Evolutionary conservation across 345 rosid genomes (phyloP).

Genomic region (Syzygium aromaticum): DNA sequence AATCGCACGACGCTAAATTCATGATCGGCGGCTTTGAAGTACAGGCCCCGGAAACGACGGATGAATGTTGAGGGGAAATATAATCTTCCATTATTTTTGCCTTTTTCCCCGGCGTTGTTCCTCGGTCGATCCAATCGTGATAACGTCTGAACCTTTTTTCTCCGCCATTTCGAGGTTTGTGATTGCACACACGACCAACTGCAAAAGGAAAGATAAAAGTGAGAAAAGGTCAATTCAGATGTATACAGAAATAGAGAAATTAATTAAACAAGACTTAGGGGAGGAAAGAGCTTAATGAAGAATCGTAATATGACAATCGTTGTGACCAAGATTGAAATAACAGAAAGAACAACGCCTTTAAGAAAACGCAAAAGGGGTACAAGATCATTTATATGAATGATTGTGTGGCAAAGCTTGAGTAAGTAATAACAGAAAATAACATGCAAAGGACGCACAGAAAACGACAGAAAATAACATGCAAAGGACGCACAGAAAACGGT

Average conservation of each 20-base stretch:
- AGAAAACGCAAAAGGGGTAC: neutral
- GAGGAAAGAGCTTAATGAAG: neutral
- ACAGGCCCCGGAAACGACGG: neutral
- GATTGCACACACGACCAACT: neutral
- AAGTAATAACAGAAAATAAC: neutral
- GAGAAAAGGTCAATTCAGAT: neutral
- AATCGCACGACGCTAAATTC: neutral
- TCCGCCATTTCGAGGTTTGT: neutral
- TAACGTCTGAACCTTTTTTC: neutral
- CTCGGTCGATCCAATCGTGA: accelerated
- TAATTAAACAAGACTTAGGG: neutral
- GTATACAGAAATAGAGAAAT: neutral
- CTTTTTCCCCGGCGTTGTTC: neutral
- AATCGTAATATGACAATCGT: neutral
- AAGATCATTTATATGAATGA: neutral
- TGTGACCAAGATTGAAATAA: neutral
- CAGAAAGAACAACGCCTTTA: neutral
- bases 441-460: neutral
- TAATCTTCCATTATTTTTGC: neutral
- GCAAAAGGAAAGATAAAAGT: neutral
- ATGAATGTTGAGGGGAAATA: neutral
- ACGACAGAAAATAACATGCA: neutral
- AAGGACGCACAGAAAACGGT: neutral
- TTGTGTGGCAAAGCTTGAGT: neutral
- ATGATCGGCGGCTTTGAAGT: neutral